phyloP scores from a whole-genome alignment of 768 basidiomycete genomes.

The Psilocybe subaeruginosa region DNA sequence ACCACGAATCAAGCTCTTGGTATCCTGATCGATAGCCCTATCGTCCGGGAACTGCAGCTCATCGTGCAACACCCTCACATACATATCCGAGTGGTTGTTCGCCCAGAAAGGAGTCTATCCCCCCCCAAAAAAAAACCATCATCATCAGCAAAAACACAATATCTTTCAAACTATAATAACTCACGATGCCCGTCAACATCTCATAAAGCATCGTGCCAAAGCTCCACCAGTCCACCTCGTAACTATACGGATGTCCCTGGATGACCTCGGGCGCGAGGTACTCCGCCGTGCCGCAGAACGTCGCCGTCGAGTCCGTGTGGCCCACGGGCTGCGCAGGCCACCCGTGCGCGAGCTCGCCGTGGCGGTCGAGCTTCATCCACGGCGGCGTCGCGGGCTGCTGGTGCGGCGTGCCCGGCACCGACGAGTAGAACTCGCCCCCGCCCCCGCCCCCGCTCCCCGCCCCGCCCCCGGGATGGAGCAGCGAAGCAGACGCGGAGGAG shows the following conservation, averaged over 20 bases:
- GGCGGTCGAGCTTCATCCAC: constrained; percentile 75
- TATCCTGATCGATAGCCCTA: constrained; percentile 90
- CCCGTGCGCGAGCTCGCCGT: constrained; percentile 51
- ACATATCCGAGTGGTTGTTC: constrained; percentile 94
- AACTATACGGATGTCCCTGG: constrained; percentile 86
- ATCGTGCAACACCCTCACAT: constrained; percentile 88
- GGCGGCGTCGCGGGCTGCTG: constrained; percentile 54
- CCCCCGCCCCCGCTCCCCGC: constrained; percentile 26
- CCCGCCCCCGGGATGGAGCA: too few species aligned
- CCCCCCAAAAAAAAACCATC: constrained; percentile 6
- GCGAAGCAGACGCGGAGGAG: constrained; percentile 47
- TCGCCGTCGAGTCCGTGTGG: constrained; percentile 69
- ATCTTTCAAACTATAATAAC: constrained; percentile 33
- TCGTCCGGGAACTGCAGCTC: constrained; percentile 91
- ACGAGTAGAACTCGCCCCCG: constrained; percentile 57
- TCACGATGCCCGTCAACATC: constrained; percentile 93
- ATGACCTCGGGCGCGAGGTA: constrained; percentile 98
- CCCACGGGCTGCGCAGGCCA: constrained; percentile 61
- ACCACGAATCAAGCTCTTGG: constrained; percentile 93
- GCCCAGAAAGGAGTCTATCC: constrained; percentile 89
- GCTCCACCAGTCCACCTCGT: constrained; percentile 98
- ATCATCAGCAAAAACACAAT: neutral
- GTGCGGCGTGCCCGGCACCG: constrained; percentile 44
- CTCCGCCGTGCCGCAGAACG: constrained; percentile 96
- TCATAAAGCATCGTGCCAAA: constrained; percentile 98